These are phyloP conservation scores for Aspergillus homomorphus DNA, from an alignment of 495 filamentous ascomycete genomes.

Conservation along the genomic window DNA sequence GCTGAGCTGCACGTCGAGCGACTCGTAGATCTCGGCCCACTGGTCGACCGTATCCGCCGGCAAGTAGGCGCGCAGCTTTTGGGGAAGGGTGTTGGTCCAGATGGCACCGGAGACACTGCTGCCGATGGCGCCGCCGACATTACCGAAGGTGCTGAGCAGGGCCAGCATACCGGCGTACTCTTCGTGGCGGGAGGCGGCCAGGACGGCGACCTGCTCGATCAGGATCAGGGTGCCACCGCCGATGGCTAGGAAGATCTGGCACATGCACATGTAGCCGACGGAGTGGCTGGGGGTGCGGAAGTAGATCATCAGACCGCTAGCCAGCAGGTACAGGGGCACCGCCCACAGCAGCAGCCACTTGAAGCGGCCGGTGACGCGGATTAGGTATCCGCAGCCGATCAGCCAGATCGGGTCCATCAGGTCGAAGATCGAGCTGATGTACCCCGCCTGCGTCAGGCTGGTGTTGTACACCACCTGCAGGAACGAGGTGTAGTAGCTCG, in stretches of 20 bases:
- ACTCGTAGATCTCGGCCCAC: slow-evolving; percentile 50
- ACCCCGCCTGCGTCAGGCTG: slow-evolving; percentile 50
- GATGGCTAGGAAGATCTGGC: slow-evolving; percentile 69
- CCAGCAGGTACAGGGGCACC: slow-evolving; percentile 58
- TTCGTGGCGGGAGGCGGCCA: slow-evolving; percentile 62
- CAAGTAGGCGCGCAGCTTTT: slow-evolving; percentile 50
- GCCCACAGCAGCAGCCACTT: slow-evolving; percentile 49
- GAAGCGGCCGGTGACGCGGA: slow-evolving; percentile 55
- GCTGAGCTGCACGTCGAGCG: slow-evolving; percentile 47
- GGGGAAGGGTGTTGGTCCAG: slow-evolving; percentile 62
- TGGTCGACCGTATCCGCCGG: slow-evolving; percentile 44
- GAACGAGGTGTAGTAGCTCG: slow-evolving; percentile 63
- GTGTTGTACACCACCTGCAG: slow-evolving; percentile 69
- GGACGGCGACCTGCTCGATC: slow-evolving; percentile 63
- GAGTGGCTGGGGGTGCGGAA: slow-evolving; percentile 59
- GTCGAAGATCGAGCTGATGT: slow-evolving; percentile 51
- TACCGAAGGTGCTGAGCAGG: slow-evolving; percentile 57
- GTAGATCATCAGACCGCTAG: slow-evolving; percentile 57
- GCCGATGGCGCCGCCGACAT: slow-evolving; percentile 66
- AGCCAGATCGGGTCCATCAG: slow-evolving; percentile 45
- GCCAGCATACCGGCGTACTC: slow-evolving; percentile 66
- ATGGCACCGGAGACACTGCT: slow-evolving; percentile 62
- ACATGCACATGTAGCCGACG: slow-evolving; percentile 67
- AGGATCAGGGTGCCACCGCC: slow-evolving; percentile 59
- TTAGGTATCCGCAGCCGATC: slow-evolving; percentile 48